Percentiles rank a stretch among this genome's conserved stretches.
These are phyloP conservation scores for Grigorovia transvaalensis DNA, from an alignment of 805 yeast species.

Conservation along the genomic window DNA sequence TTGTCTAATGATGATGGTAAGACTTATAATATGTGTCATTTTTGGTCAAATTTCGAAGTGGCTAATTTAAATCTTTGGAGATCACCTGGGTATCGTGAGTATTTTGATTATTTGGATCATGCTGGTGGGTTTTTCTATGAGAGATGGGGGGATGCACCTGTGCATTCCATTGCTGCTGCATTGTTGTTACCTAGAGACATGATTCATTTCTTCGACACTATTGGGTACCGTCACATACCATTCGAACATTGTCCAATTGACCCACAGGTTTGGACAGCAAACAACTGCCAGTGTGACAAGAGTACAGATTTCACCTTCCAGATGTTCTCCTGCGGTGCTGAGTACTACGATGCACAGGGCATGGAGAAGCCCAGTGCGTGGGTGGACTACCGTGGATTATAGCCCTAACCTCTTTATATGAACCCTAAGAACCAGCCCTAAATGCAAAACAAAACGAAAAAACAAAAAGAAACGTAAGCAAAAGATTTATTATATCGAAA, in stretches of 20 bases:
- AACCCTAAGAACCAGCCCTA: too few relatives aligned
- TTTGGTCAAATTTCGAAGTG: conserved; percentile 86
- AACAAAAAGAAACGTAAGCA: background rate
- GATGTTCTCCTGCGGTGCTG: conserved; percentile 60
- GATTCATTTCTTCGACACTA: conserved; percentile 72
- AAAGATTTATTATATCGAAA: too few relatives aligned
- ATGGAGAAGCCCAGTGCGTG: conserved; percentile 39
- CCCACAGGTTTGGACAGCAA: conserved; percentile 42
- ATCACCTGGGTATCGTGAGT: conserved; percentile 54
- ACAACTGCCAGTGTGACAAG: conserved; percentile 67
- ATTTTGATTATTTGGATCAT: conserved; percentile 63
- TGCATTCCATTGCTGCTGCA: conserved; percentile 80
- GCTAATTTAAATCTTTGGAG: conserved; percentile 70
- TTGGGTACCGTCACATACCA: conserved; percentile 79
- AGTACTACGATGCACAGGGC: conserved; percentile 46
- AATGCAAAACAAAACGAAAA: too few relatives aligned
- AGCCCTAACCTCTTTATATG: too few relatives aligned
- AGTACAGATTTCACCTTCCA: conserved; percentile 65
- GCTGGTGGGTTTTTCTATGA: conserved; percentile 87
- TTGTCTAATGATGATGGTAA: conserved; percentile 61
- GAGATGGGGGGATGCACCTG: conserved; percentile 94
- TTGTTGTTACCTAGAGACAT: conserved; percentile 59
- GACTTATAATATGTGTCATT: conserved; percentile 73
- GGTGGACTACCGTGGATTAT: too few relatives aligned
- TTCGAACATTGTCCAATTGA: conserved; percentile 72